Evolutionary conservation across 2,329 filamentous ascomycete genomes (phyloP).

Genomic region (Penicillium sp.): DNA sequence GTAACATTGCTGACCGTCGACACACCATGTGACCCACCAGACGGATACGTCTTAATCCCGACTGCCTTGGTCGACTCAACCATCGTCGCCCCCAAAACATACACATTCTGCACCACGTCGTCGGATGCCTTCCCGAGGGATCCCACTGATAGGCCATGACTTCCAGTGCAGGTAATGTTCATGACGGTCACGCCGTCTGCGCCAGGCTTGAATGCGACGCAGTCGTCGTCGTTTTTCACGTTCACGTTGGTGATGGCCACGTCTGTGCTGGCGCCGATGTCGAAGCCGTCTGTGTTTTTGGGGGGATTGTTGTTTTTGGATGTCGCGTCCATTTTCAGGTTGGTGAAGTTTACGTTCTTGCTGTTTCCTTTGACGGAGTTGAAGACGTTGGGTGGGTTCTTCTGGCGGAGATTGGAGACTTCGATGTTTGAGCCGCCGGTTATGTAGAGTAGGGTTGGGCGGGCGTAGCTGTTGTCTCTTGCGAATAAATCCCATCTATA

Average conservation of each 20-base stretch:
- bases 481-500: slow-evolving; percentile 42
- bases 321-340: slow-evolving; percentile 39
- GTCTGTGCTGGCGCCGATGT: slow-evolving; percentile 39
- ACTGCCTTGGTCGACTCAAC: slow-evolving; percentile 44
- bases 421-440: slow-evolving; percentile 39
- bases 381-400: slow-evolving; percentile 49
- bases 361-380: slow-evolving; percentile 39
- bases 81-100: slow-evolving; percentile 43
- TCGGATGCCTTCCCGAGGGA: slow-evolving; percentile 41
- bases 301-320: slow-evolving; percentile 40
- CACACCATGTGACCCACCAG: slow-evolving; percentile 35
- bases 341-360: slow-evolving; percentile 36
- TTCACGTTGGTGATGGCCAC: slow-evolving; percentile 38
- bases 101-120: slow-evolving; percentile 46
- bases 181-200: slow-evolving; percentile 41
- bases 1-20: slow-evolving; percentile 45
- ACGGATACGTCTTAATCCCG: slow-evolving; percentile 48
- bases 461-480: slow-evolving; percentile 35
- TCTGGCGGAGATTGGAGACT: slow-evolving; percentile 38
- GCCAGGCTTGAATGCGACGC: slow-evolving; percentile 46
- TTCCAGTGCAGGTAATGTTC: slow-evolving; percentile 45
- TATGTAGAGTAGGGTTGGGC: slow-evolving; percentile 45
- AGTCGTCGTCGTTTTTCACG: slow-evolving; percentile 46
- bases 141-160: slow-evolving; percentile 49
- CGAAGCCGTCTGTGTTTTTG: slow-evolving; percentile 47